phyloP scores from a whole-genome alignment of 306 rosid genomes.

The Vicia sativa region DNA sequence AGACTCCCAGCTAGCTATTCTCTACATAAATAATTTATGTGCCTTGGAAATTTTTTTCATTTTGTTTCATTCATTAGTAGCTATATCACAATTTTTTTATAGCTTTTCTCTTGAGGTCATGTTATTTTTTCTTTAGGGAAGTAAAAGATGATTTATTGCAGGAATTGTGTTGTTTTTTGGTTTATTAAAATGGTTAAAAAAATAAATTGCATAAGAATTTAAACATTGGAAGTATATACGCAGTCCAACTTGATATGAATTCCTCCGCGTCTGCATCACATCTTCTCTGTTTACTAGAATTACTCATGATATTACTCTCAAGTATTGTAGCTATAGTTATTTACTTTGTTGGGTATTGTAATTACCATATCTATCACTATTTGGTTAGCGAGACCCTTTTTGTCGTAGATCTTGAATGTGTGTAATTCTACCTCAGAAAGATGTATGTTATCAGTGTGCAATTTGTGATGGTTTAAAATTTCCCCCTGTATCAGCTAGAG shows the following conservation, averaged over 20 bases:
- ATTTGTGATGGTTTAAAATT: conserved; percentile 26
- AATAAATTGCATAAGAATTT: too few relatives aligned
- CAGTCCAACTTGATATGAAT: not conserved
- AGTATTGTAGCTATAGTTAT: conserved; percentile 1
- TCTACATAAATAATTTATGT: not conserved
- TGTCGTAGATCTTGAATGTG: conserved; percentile 20
- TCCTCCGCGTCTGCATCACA: not conserved
- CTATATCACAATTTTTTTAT: not conserved
- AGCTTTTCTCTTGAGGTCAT: not conserved
- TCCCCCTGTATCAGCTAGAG: conserved; percentile 6
- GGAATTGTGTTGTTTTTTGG: not conserved
- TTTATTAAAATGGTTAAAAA: conserved; percentile 13
- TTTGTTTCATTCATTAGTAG: conserved; percentile 19
- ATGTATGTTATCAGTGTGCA: conserved; percentile 14
- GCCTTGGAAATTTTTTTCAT: not conserved
- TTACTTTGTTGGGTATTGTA: conserved; percentile 18
- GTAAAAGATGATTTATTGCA: not conserved
- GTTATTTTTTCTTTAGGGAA: conserved; percentile 5
- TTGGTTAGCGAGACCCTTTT: conserved; percentile 8
- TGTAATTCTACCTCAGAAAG: not conserved
- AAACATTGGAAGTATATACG: too few relatives aligned
- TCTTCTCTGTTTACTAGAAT: conserved; percentile 27
- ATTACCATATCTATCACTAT: not conserved
- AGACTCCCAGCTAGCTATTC: not conserved
- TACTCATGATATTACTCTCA: conserved; percentile 1